Percentiles rank a stretch among this genome's conserved stretches.
These are phyloP conservation scores for Kwoniella dendrophila DNA, from an alignment of 768 basidiomycete genomes.

Conservation along the genomic window DNA sequence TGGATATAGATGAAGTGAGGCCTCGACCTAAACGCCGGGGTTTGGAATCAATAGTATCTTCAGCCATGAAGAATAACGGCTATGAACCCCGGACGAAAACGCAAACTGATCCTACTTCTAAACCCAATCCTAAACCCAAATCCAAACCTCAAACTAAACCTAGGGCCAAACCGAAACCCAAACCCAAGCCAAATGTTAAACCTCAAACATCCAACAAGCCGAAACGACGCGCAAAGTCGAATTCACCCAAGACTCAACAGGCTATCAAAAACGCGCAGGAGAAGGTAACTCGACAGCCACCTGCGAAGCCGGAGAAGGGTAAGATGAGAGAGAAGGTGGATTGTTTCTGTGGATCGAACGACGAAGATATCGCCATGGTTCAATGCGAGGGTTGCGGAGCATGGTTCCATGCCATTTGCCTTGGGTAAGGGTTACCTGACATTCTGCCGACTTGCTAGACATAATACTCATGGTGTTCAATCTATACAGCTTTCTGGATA, in stretches of 20 bases:
- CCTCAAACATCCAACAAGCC: neutral
- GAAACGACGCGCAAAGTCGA: neutral
- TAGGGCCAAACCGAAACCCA: constrained; percentile 1
- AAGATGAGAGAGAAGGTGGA: constrained; percentile 1
- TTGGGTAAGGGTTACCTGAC: constrained; percentile 18
- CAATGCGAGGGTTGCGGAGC: constrained; percentile 17
- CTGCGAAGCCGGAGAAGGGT: neutral
- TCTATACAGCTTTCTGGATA: constrained; percentile 2
- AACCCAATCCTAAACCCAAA: too few relatives aligned
- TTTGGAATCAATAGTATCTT: neutral
- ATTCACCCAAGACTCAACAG: neutral
- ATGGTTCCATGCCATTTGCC: constrained; percentile 25
- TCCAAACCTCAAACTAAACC: neutral
- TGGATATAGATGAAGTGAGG: neutral
- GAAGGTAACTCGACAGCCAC: neutral
- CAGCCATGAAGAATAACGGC: neutral
- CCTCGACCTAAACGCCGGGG: neutral
- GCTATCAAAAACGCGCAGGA: neutral
- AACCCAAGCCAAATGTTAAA: constrained; percentile 4
- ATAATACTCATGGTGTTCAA: neutral
- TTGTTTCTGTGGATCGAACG: constrained; percentile 13
- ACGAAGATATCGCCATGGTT: constrained; percentile 8
- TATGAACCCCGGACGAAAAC: too few relatives aligned
- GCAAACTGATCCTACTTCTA: too few relatives aligned
- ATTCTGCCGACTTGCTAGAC: neutral